Percentiles rank a stretch among this genome's conserved stretches.
phyloP scores from a whole-genome alignment of 176 grass and related monocot species.

The Thinopyrum elongatum region DNA sequence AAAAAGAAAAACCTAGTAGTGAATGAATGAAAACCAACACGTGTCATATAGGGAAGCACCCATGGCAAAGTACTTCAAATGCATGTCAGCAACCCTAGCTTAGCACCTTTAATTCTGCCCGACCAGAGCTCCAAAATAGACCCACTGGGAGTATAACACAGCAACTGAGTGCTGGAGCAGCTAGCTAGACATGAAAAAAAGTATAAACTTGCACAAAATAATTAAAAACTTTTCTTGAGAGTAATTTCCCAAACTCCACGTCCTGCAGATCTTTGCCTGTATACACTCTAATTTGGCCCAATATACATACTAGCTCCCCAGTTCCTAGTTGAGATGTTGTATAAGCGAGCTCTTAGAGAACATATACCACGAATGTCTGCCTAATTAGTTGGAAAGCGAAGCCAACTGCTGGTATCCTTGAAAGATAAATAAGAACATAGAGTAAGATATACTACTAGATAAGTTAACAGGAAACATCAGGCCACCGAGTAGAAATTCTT shows the following conservation, averaged over 20 bases:
- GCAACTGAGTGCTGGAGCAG: not conserved
- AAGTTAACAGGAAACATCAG: not conserved
- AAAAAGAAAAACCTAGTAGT: too few species aligned
- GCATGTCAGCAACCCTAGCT: too few species aligned
- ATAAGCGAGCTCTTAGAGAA: too few species aligned
- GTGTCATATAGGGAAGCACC: too few species aligned
- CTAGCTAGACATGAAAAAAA: not conserved
- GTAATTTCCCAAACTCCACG: conserved; percentile 78
- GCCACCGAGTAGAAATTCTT: not conserved
- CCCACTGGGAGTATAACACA: not conserved
- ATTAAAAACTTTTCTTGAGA: conserved; percentile 52
- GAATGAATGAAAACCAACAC: too few species aligned
- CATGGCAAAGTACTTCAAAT: too few species aligned
- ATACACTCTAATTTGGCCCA: conserved; percentile 73
- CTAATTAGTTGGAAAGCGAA: conserved; percentile 70
- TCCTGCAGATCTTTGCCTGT: conserved; percentile 68
- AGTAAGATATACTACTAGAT: conserved; percentile 9
- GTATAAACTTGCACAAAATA: conserved; percentile 9
- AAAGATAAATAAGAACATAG: conserved; percentile 15
- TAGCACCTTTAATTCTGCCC: too few species aligned
- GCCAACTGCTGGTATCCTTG: conserved; percentile 41
- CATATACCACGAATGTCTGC: conserved; percentile 57
- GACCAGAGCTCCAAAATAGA: not conserved
- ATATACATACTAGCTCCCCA: conserved; percentile 55
- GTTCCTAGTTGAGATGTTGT: conserved; percentile 37